A percentile compares a stretch with the other conserved stretches of the same genome.
These are phyloP conservation scores for Macrocystidia cucumis DNA, from an alignment of 1,284 basidiomycete genomes.

Conservation along the genomic window DNA sequence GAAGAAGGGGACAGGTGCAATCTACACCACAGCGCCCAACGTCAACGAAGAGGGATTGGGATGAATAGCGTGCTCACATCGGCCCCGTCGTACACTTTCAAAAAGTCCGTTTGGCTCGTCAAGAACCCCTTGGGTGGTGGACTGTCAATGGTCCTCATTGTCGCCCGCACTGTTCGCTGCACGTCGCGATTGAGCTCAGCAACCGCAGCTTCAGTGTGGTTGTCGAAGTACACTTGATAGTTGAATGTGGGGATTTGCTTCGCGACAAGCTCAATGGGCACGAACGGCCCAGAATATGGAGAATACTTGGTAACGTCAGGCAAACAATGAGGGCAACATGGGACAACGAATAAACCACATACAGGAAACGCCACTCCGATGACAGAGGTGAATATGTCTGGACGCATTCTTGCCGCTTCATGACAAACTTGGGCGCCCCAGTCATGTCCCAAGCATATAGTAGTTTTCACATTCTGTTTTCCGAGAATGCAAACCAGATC, in stretches of 20 bases:
- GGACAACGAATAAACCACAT: slow-evolving; percentile 15
- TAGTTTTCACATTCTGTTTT: slow-evolving; percentile 36
- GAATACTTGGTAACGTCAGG: too few relatives aligned
- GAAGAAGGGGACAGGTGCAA: slow-evolving; percentile 53
- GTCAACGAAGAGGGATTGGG: too few relatives aligned
- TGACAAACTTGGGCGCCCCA: slow-evolving; percentile 65
- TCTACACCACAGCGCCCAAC: too few relatives aligned
- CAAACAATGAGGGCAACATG: slow-evolving; percentile 4
- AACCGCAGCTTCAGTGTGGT: slow-evolving; percentile 35
- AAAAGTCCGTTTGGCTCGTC: slow-evolving; percentile 35
- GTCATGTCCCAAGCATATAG: slow-evolving; percentile 63
- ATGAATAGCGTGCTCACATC: too few relatives aligned
- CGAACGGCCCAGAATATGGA: slow-evolving; percentile 32
- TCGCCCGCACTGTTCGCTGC: slow-evolving; percentile 44
- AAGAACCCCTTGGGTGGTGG: slow-evolving; percentile 51
- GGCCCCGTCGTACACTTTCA: slow-evolving; percentile 42
- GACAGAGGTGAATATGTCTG: slow-evolving; percentile 54
- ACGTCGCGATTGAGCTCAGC: slow-evolving; percentile 48
- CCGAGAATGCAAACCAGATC: slow-evolving; percentile 56
- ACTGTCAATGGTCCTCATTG: slow-evolving; percentile 39
- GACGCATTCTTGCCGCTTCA: slow-evolving; percentile 55
- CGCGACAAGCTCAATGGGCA: slow-evolving; percentile 35
- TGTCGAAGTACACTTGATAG: slow-evolving; percentile 57
- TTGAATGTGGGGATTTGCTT: slow-evolving; percentile 38
- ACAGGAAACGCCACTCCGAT: slow-evolving; percentile 54